These are phyloP conservation scores for Rhododendron mucronatum DNA, from an alignment of 148 eudicot genomes.

Conservation along the genomic window DNA sequence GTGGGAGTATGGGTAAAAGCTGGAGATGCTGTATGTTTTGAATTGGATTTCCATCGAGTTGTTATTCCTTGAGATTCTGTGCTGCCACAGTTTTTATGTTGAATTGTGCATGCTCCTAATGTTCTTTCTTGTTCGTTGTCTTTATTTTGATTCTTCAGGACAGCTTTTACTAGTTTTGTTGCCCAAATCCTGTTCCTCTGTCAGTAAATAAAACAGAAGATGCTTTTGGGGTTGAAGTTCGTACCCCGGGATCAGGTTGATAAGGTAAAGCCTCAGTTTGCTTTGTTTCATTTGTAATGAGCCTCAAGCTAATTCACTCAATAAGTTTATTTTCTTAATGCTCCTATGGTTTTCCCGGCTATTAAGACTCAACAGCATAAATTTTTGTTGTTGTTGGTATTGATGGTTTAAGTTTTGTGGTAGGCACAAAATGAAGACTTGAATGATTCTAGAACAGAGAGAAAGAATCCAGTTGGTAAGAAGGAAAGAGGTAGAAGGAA, in stretches of 20 bases:
- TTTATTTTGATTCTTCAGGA: slow-evolving; percentile 2
- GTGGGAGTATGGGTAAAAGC: not conserved
- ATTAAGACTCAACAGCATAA: not conserved
- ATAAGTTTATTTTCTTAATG: not conserved
- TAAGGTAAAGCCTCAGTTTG: slow-evolving; percentile 32
- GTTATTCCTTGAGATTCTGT: not conserved
- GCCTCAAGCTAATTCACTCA: not conserved
- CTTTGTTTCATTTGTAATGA: not conserved
- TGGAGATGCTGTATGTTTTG: not conserved
- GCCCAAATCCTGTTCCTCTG: not conserved
- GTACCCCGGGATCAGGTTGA: slow-evolving; percentile 66
- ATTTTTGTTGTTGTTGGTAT: not conserved
- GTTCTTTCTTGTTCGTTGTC: not conserved
- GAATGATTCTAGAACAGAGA: slow-evolving; percentile 29
- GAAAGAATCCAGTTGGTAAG: slow-evolving; percentile 29
- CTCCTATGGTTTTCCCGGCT: not conserved
- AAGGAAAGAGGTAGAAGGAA: slow-evolving; percentile 38
- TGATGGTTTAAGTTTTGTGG: not conserved
- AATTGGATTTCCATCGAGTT: not conserved
- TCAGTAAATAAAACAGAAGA: slow-evolving; percentile 14
- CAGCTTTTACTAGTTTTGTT: not conserved
- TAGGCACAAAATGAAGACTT: slow-evolving; percentile 39
- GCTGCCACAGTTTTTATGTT: not conserved
- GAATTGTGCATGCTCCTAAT: not conserved
- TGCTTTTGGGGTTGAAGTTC: slow-evolving; percentile 87